Conservation (phyloP, 163 green algal species). For the Volvox carteri region DNA sequence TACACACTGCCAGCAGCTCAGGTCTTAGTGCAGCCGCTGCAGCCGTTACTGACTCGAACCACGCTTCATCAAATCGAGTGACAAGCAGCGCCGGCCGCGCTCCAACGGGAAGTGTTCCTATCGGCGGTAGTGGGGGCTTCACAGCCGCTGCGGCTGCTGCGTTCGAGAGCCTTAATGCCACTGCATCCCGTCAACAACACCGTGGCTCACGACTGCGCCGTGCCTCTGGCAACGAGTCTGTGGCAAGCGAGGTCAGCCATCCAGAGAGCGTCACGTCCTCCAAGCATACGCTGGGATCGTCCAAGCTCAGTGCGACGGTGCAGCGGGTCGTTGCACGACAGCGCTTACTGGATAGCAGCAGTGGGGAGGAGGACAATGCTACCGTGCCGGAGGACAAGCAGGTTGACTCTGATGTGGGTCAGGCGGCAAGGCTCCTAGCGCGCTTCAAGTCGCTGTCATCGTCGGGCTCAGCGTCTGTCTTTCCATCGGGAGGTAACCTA, state of each 20-base stretch:
- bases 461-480: neutral
- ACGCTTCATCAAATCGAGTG: neutral
- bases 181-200: neutral
- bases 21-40: neutral
- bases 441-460: neutral
- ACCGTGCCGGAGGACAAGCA: neutral
- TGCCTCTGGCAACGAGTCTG: neutral
- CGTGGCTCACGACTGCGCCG: neutral
- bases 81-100: conserved; percentile 5
- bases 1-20: neutral
- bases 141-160: neutral
- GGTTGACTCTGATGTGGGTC: neutral
- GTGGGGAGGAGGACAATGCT: neutral
- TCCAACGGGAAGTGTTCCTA: neutral
- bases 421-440: neutral
- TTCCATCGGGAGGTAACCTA: neutral
- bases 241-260: conserved; percentile 28
- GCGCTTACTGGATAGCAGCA: conserved; percentile 38
- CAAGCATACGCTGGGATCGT: neutral
- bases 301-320: conserved; percentile 4
- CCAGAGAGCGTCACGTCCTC: conserved; percentile 33
- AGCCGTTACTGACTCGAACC: neutral
- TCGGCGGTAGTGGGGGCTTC: neutral
- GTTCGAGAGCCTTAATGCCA: neutral
- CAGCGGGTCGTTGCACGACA: conserved; percentile 18